Evolutionary conservation across 2,329 filamentous ascomycete species (phyloP).

Genomic region (Beauveria rudraprayagi): DNA sequence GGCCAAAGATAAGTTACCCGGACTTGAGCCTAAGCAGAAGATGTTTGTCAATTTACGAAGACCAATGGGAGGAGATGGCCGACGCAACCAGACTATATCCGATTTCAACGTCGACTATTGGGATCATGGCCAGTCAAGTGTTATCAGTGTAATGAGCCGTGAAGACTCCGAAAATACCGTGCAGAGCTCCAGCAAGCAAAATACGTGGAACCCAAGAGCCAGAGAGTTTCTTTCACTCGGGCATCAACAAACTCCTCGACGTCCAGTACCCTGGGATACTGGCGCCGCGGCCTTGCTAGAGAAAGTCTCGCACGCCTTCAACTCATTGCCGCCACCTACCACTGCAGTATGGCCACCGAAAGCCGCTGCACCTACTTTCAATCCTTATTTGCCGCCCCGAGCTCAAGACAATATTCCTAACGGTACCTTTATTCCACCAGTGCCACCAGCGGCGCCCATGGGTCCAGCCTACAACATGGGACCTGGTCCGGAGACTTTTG

Average conservation of each 20-base stretch:
- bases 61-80: background rate
- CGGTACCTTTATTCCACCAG: background rate
- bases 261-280: background rate
- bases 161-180: conserved; percentile 3
- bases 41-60: background rate
- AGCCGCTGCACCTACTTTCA: background rate
- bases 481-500: background rate
- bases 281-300: background rate
- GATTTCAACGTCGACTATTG: conserved; percentile 8
- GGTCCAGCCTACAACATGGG: background rate
- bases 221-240: conserved; percentile 26
- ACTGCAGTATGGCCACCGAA: background rate
- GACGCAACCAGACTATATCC: conserved; percentile 7
- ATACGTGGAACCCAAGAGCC: conserved; percentile 24
- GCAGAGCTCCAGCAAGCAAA: conserved; percentile 2
- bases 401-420: background rate
- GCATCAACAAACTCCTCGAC: background rate
- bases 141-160: background rate
- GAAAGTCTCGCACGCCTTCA: background rate
- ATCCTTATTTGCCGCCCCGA: background rate
- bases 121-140: background rate
- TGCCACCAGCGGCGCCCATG: background rate
- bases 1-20: background rate
- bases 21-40: background rate
- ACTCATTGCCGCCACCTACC: background rate